Percentiles rank a stretch among this genome's conserved stretches.
Conservation (phyloP, 2,329 filamentous ascomycete genomes). For the Pseudocercospora macadamiae region DNA sequence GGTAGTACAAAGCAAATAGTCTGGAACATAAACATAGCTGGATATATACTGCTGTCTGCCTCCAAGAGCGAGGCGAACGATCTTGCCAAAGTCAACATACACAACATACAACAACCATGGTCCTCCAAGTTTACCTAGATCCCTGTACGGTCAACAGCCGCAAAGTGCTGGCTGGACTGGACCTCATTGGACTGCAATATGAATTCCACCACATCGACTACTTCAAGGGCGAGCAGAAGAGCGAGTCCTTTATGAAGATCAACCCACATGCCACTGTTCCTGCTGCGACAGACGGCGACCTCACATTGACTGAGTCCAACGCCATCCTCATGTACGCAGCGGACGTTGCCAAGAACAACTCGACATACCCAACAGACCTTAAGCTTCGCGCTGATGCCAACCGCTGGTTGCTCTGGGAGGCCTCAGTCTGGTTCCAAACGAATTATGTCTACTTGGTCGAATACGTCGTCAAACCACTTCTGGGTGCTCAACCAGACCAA, state of each 20-base stretch:
- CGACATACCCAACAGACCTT: slow-evolving; percentile 45
- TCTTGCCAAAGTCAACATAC: not conserved
- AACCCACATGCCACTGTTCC: slow-evolving; percentile 46
- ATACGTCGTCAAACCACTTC: slow-evolving; percentile 45
- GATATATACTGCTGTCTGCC: slow-evolving; percentile 15
- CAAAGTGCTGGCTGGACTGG: slow-evolving; percentile 47
- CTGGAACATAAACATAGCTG: not conserved
- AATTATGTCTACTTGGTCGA: slow-evolving; percentile 48
- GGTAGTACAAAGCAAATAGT: slow-evolving; percentile 4
- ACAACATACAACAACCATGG: slow-evolving; percentile 22
- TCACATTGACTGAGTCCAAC: slow-evolving; percentile 48
- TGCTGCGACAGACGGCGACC: slow-evolving; percentile 43
- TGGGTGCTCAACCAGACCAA: slow-evolving; percentile 42
- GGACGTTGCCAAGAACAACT: slow-evolving; percentile 35
- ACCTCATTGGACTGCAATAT: slow-evolving; percentile 42
- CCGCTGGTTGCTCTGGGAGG: slow-evolving; percentile 49
- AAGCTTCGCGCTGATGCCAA: slow-evolving; percentile 46
- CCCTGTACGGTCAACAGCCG: slow-evolving; percentile 48
- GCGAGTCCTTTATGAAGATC: slow-evolving; percentile 39
- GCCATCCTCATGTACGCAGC: slow-evolving; percentile 48
- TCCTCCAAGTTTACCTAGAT: slow-evolving; percentile 42
- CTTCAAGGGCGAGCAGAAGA: slow-evolving; percentile 47
- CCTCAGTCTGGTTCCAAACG: slow-evolving; percentile 45
- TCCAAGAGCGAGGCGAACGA: not conserved
- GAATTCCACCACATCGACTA: slow-evolving; percentile 44